Evolutionary conservation across 495 filamentous ascomycete genomes (phyloP).

Genomic region (Hyaloscypha bicolor): DNA sequence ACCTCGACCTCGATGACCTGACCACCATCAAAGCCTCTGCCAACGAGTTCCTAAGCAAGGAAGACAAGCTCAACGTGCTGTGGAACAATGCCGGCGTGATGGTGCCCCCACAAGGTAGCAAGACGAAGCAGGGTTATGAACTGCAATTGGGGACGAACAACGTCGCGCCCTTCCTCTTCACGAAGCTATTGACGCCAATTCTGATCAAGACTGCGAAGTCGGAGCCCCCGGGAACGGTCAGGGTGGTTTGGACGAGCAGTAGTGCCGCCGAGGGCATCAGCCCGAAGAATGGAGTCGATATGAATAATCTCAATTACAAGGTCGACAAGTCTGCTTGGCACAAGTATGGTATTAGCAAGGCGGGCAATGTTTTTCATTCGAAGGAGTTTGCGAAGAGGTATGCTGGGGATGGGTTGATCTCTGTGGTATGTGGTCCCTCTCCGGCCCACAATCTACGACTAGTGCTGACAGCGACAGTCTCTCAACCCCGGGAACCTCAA

Average conservation of each 20-base stretch:
- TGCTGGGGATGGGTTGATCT: conserved; percentile 35
- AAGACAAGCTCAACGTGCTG: conserved; percentile 55
- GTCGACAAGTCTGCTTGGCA: conserved; percentile 17
- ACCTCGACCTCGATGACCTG: conserved; percentile 47
- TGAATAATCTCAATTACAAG: conserved; percentile 37
- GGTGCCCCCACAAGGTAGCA: conserved; percentile 45
- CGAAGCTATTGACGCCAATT: conserved; percentile 44
- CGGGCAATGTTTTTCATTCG: conserved; percentile 40
- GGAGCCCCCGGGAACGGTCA: conserved; percentile 38
- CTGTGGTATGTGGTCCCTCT: conserved; percentile 20
- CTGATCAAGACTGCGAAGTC: conserved; percentile 40
- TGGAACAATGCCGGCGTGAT: conserved; percentile 76
- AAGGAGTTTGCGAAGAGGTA: conserved; percentile 40
- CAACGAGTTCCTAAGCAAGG: conserved; percentile 41
- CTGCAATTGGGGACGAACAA: conserved; percentile 46
- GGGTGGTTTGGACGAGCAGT: conserved; percentile 47
- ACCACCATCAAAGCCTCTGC: conserved; percentile 37
- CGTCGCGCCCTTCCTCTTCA: conserved; percentile 46
- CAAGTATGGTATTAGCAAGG: conserved; percentile 46
- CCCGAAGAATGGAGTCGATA: conserved; percentile 37
- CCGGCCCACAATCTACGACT: background rate
- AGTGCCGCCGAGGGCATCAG: conserved; percentile 34
- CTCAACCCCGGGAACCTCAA: conserved; percentile 49
- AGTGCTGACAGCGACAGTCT: conserved; percentile 13
- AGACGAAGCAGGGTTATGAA: conserved; percentile 39